These are phyloP conservation scores for Ceriops zippeliana DNA, from an alignment of 345 rosid species.

Conservation along the genomic window DNA sequence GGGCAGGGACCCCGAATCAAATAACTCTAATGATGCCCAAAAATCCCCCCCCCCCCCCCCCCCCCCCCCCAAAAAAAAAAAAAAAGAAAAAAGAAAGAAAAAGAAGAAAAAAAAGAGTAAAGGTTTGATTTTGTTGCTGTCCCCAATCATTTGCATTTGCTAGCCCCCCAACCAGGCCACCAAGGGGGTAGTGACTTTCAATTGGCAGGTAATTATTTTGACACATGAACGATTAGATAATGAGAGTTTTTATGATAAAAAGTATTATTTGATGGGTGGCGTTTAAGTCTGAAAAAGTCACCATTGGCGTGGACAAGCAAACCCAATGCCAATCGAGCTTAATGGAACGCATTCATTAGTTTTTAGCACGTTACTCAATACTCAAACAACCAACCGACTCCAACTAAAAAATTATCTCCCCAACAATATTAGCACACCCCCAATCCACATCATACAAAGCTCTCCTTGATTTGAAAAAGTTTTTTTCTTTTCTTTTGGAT, in stretches of 20 bases:
- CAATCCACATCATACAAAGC: background rate
- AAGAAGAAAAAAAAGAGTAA: background rate
- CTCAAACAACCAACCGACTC: slow-evolving; percentile 7
- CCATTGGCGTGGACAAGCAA: background rate
- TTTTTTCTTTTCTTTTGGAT: no score
- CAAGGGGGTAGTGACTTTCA: slow-evolving; percentile 21
- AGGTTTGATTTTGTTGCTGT: slow-evolving; percentile 34
- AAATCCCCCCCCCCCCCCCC: background rate
- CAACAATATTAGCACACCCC: background rate
- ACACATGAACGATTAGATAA: slow-evolving; percentile 23
- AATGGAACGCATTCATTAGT: slow-evolving; percentile 7
- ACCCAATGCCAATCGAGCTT: slow-evolving; percentile 8
- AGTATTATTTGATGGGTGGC: background rate
- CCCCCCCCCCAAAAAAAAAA: no score
- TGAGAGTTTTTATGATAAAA: background rate
- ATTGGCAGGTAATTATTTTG: slow-evolving; percentile 29
- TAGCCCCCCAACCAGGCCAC: slow-evolving; percentile 27
- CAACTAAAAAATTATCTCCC: background rate
- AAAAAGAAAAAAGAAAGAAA: background rate
- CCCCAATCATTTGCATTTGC: slow-evolving; percentile 55
- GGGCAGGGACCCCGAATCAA: slow-evolving; percentile 37
- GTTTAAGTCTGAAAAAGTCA: background rate
- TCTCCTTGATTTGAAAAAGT: no score
- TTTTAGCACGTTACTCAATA: background rate
- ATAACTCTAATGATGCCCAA: slow-evolving; percentile 17